Evolutionary conservation across 257 asterid genomes (phyloP).

Genomic region (Plantago major): DNA sequence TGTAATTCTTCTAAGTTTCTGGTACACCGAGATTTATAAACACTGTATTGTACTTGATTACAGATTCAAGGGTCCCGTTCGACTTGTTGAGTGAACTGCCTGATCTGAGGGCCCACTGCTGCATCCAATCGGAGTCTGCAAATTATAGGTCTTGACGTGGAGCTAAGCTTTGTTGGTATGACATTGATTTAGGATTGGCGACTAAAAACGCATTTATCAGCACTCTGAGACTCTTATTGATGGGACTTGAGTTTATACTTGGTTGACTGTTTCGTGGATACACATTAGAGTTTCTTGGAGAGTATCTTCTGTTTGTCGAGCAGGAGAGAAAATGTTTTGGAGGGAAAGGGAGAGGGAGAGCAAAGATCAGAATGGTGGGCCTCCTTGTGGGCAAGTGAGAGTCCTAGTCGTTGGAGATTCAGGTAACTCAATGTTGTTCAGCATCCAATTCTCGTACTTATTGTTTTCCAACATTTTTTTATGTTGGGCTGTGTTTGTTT

Average conservation of each 20-base stretch:
- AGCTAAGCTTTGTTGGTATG: background rate
- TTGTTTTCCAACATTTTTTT: background rate
- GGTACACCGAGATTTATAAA: background rate
- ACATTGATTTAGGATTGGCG: slow-evolving; percentile 1
- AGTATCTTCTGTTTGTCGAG: slow-evolving; percentile 1
- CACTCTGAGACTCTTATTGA: slow-evolving; percentile 7
- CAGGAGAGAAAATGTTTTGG: slow-evolving; percentile 67
- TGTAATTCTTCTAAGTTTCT: no score
- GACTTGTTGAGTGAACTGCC: no score
- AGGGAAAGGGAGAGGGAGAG: slow-evolving; percentile 69
- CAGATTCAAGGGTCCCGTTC: background rate
- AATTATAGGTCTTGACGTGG: background rate
- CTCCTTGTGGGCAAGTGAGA: slow-evolving; percentile 91
- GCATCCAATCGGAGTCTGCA: background rate
- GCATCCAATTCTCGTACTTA: background rate
- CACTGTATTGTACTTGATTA: background rate
- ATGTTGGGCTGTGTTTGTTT: background rate
- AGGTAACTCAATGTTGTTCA: slow-evolving; percentile 39
- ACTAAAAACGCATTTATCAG: background rate
- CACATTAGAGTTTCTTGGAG: slow-evolving; percentile 3
- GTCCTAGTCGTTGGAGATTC: slow-evolving; percentile 92
- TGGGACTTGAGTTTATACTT: slow-evolving; percentile 21
- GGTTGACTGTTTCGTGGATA: slow-evolving; percentile 11
- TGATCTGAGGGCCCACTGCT: background rate
- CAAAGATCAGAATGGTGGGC: slow-evolving; percentile 76